Evolutionary conservation across 805 yeast species (phyloP), one percentile per base, ranked within the genome.

Genomic region (Starmerella vitae): DNA sequence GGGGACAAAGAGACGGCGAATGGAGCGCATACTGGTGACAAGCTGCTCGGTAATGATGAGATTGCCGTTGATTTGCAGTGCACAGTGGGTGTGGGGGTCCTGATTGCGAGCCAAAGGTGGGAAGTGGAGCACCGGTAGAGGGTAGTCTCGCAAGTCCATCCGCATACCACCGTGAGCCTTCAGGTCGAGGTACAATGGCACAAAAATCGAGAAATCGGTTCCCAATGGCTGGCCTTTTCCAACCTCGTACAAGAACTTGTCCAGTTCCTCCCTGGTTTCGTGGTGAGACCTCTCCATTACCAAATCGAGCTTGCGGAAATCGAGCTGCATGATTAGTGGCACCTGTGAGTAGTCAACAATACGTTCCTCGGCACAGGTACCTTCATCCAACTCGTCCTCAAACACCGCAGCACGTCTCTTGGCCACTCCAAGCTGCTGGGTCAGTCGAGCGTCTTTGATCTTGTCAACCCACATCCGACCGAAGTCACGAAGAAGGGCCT

Each of bases 221-320:
- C 78, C 82, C 37, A 54, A 52, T 0, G 97, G 96, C 10, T 78
- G 70, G 0, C 91, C 93, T 54, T 84, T 85, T 2, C 96, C 97
- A 6, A 79, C 64, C 4, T 73, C 69, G 52, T 76, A 57, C 20
- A 86, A 54, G 53, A 74, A 86, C n/a, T 72, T 58, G 1, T 79
- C 70, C 22, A 81, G 60, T 6, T 70, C 61, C 2, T 63, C 66
- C 8, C 66, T 44, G n/a, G 45, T 46, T 1, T 75, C 74, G 51
- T 68, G 70, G 0, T 59, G 48, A 0, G 86, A 82, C 32, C 65
- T 62, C 22, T 60, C 62, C 3, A 79, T 38, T 12, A 59, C 60
- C 44, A 76, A 57, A 34, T 68, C 67, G 15, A 75, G 54, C 31
- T 69, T 67, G 38, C 64, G 67, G 44, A 78, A 52, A 18, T 65